Percentiles rank a stretch among this genome's conserved stretches.
phyloP scores from a whole-genome alignment of 78 protist genomes.

The Guillardia theta region DNA sequence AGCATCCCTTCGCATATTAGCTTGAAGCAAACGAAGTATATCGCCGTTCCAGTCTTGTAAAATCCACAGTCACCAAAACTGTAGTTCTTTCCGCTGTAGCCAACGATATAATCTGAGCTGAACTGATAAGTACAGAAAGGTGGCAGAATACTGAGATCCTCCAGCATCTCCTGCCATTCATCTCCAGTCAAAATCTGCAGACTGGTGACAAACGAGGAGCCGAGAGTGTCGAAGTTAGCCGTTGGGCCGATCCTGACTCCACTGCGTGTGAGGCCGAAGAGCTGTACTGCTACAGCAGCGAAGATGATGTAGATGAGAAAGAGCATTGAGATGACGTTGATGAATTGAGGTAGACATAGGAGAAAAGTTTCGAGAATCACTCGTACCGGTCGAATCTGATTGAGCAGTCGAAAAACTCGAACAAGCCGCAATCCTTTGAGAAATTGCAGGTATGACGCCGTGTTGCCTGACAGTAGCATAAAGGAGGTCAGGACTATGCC shows the following conservation, averaged over 20 bases:
- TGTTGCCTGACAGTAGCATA: background rate
- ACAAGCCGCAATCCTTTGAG: background rate
- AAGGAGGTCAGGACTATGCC: background rate
- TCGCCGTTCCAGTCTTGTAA: background rate
- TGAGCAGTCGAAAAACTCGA: background rate
- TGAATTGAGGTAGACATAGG: background rate
- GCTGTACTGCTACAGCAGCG: background rate
- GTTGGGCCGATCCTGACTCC: background rate
- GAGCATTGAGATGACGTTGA: background rate
- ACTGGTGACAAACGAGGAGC: background rate
- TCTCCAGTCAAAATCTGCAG: constrained; percentile 16
- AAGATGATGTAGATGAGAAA: background rate
- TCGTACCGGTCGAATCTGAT: background rate
- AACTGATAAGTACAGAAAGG: background rate
- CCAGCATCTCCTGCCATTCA: background rate
- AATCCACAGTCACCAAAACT: background rate
- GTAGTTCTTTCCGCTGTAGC: background rate
- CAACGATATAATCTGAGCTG: background rate
- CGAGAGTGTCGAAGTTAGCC: background rate
- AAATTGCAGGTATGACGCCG: background rate
- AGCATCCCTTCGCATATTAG: background rate
- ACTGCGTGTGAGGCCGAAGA: background rate
- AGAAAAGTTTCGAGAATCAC: background rate
- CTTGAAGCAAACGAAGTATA: background rate
- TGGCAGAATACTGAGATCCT: background rate